Conservation (phyloP, 768 basidiomycete species). For the Tephrocybe sp. region DNA sequence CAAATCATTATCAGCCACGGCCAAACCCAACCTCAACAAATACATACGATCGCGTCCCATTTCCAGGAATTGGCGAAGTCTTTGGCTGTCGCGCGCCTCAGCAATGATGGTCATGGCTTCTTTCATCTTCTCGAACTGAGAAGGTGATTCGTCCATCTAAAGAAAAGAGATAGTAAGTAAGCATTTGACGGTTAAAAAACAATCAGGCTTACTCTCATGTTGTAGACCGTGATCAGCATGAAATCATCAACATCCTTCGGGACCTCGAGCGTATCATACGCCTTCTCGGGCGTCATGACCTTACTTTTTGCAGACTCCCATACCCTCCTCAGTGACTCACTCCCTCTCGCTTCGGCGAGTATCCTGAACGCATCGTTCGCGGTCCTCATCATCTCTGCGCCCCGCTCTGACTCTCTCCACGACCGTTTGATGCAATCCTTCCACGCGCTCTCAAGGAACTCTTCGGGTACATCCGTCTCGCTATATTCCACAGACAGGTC, state of each 20-base stretch:
- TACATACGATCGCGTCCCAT: slow-evolving; percentile 77
- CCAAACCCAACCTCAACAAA: background rate
- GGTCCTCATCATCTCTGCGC: slow-evolving; percentile 45
- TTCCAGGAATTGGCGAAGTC: slow-evolving; percentile 62
- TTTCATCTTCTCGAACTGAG: slow-evolving; percentile 66
- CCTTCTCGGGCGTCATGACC: slow-evolving; percentile 67
- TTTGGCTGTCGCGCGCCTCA: slow-evolving; percentile 70
- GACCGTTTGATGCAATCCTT: slow-evolving; percentile 52
- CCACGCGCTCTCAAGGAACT: slow-evolving; percentile 74
- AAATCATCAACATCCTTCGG: slow-evolving; percentile 69
- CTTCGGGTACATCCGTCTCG: slow-evolving; percentile 58
- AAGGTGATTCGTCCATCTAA: slow-evolving; percentile 72
- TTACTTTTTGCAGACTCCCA: slow-evolving; percentile 57
- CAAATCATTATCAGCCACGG: slow-evolving; percentile 1
- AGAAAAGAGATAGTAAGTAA: background rate
- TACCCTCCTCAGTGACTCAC: slow-evolving; percentile 42
- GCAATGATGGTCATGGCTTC: slow-evolving; percentile 76
- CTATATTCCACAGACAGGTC: slow-evolving; percentile 69
- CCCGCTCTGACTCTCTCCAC: slow-evolving; percentile 53
- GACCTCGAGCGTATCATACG: slow-evolving; percentile 71
- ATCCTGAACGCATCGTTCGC: slow-evolving; percentile 71
- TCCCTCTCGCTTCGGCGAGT: slow-evolving; percentile 64
- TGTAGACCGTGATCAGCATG: slow-evolving; percentile 72
- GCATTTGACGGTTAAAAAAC: background rate
- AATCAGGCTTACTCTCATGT: slow-evolving; percentile 57